Conservation (phyloP, 2,329 filamentous ascomycete species). For the Knufia petricola region DNA sequence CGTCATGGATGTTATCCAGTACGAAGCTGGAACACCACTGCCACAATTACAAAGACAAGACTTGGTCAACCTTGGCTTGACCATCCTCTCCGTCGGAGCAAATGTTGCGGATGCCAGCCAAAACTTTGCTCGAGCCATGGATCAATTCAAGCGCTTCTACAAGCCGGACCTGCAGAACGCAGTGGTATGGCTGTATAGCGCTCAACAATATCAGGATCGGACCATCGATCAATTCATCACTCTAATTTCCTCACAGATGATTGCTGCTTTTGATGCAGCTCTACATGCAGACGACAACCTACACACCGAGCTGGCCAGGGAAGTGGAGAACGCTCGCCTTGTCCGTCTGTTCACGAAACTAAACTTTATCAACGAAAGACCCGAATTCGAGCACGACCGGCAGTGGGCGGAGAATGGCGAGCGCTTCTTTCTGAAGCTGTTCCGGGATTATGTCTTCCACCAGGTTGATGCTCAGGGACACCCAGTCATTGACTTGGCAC, state of each 20-base stretch:
- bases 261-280: constrained; percentile 63
- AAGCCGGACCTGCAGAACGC: constrained; percentile 69
- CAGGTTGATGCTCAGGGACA: constrained; percentile 79
- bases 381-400: constrained; percentile 67
- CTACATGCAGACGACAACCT: constrained; percentile 72
- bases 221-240: constrained; percentile 66
- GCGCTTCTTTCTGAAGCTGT: constrained; percentile 84
- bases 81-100: constrained; percentile 73
- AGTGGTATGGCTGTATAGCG: constrained; percentile 69
- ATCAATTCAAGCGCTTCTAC: constrained; percentile 67
- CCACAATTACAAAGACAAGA: constrained; percentile 80
- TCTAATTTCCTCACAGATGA: constrained; percentile 68
- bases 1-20: constrained; percentile 80
- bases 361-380: constrained; percentile 78
- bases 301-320: constrained; percentile 60
- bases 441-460: constrained; percentile 95
- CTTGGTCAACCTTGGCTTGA: constrained; percentile 69
- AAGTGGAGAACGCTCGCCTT: constrained; percentile 82
- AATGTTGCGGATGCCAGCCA: constrained; percentile 50
- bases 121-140: constrained; percentile 61
- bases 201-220: constrained; percentile 55
- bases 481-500: constrained; percentile 74
- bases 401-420: constrained; percentile 89
- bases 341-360: constrained; percentile 76
- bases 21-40: constrained; percentile 58